Conservation (phyloP, 164 flowering plant genomes). For the Paratinospora sagittata region DNA sequence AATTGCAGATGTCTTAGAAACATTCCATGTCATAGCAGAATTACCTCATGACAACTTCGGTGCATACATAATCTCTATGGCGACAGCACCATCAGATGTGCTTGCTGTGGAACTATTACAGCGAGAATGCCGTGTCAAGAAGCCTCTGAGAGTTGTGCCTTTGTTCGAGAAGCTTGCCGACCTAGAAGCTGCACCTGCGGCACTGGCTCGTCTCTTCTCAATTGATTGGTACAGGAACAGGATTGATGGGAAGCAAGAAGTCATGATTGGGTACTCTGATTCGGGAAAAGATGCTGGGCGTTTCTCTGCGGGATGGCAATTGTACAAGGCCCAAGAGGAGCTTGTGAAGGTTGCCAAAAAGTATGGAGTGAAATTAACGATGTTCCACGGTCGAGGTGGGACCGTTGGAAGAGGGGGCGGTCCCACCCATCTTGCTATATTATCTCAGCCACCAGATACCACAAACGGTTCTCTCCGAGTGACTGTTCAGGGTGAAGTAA, state of each 20-base stretch:
- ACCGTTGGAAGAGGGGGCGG: constrained; percentile 99
- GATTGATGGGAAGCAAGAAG: constrained; percentile 96
- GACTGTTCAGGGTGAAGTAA: constrained; percentile 97
- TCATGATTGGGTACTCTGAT: constrained; percentile 98
- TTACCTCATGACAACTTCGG: constrained; percentile 91
- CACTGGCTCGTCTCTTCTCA: constrained; percentile 82
- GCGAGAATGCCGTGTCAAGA: constrained; percentile 85
- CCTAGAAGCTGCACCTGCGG: constrained; percentile 95
- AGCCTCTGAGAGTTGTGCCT: constrained; percentile 90
- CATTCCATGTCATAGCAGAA: constrained; percentile 82
- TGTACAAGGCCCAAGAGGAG: constrained; percentile 96
- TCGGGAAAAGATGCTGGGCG: constrained; percentile 99
- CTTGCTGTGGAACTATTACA: constrained; percentile 96
- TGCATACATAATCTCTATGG: constrained; percentile 98
- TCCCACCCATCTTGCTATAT: constrained; percentile 97
- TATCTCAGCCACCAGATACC: constrained; percentile 98
- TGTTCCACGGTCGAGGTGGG: constrained; percentile 99
- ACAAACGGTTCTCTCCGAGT: constrained; percentile 96
- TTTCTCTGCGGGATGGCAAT: constrained; percentile 90
- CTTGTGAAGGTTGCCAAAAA: constrained; percentile 85
- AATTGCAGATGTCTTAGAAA: constrained; percentile 88
- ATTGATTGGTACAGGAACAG: constrained; percentile 85
- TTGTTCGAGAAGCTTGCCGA: constrained; percentile 95
- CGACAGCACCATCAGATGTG: constrained; percentile 95
- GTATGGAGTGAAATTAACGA: constrained; percentile 85